These are phyloP conservation scores for Diaporthe caulivora DNA, from an alignment of 2,329 filamentous ascomycete species.

Conservation along the genomic window DNA sequence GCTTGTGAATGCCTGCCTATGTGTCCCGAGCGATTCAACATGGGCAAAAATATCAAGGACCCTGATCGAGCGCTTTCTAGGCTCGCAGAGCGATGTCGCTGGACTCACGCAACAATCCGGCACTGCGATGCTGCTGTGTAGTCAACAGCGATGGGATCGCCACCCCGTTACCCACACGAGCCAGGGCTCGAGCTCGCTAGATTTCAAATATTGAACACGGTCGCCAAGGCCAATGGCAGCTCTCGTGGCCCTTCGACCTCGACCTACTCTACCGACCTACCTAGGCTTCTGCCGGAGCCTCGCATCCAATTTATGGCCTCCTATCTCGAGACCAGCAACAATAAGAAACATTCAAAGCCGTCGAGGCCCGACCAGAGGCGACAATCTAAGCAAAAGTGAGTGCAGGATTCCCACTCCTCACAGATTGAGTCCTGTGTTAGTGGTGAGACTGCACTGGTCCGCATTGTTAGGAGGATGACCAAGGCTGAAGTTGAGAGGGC, in stretches of 20 bases:
- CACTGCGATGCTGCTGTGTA: conserved; percentile 15
- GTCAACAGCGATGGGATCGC: conserved; percentile 19
- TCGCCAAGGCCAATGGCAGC: conserved; percentile 21
- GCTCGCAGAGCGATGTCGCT: neutral
- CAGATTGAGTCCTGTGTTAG: neutral
- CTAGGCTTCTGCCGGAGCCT: neutral
- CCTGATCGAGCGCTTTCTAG: neutral
- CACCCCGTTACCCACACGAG: conserved; percentile 20
- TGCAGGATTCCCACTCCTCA: neutral
- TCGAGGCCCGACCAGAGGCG: neutral
- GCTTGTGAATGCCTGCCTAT: neutral
- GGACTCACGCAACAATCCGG: neutral
- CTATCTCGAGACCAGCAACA: neutral
- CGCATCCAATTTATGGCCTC: neutral
- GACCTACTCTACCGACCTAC: neutral
- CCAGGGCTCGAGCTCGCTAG: conserved; percentile 29
- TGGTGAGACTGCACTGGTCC: conserved; percentile 14
- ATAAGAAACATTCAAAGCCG: neutral
- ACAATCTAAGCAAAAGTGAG: neutral
- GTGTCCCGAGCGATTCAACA: neutral
- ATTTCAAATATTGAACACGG: conserved; percentile 24
- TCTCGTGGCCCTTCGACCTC: conserved; percentile 2
- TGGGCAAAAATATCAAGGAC: neutral
- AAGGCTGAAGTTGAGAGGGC: conserved; percentile 12
- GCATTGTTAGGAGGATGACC: conserved; percentile 6